These are phyloP conservation scores for Apophysomyces ossiformis DNA, from an alignment of 371 early-diverging fungal species.

Conservation along the genomic window DNA sequence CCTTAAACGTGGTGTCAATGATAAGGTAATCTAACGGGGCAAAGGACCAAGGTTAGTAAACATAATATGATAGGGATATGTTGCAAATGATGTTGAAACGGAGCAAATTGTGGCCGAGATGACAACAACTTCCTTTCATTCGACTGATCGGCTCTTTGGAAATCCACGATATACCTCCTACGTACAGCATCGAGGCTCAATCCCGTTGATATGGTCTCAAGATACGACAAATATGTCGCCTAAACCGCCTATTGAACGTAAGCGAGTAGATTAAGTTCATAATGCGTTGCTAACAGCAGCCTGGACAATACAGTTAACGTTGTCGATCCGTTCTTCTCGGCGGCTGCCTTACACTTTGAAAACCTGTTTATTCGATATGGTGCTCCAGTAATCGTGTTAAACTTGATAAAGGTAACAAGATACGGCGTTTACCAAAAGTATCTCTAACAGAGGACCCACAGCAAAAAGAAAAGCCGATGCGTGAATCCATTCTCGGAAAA, in stretches of 20 bases:
- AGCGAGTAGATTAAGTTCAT: conserved; percentile 10
- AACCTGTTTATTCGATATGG: conserved; percentile 90
- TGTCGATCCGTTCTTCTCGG: conserved; percentile 91
- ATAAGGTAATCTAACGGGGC: conserved; percentile 47
- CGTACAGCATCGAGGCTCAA: conserved; percentile 96
- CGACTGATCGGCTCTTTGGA: conserved; percentile 54
- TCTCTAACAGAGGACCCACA: conserved; percentile 13
- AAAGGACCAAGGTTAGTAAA: background rate
- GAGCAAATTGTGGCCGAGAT: conserved; percentile 97
- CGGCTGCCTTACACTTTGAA: conserved; percentile 92
- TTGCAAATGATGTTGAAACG: conserved; percentile 99
- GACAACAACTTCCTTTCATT: conserved; percentile 82
- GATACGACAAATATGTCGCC: conserved; percentile 91
- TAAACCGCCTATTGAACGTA: conserved; percentile 93
- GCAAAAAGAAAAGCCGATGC: conserved; percentile 85
- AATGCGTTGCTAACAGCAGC: background rate
- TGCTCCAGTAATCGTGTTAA: conserved; percentile 86
- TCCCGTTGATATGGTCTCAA: conserved; percentile 96
- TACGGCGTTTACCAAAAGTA: background rate
- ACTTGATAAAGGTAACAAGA: conserved; percentile 81
- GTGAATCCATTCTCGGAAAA: conserved; percentile 87
- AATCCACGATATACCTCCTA: conserved; percentile 89
- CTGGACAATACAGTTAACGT: conserved; percentile 62
- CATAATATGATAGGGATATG: conserved; percentile 70
- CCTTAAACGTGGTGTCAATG: conserved; percentile 95